phyloP scores from a whole-genome alignment of 129 eudicot species.

The Flaveria brownii region DNA sequence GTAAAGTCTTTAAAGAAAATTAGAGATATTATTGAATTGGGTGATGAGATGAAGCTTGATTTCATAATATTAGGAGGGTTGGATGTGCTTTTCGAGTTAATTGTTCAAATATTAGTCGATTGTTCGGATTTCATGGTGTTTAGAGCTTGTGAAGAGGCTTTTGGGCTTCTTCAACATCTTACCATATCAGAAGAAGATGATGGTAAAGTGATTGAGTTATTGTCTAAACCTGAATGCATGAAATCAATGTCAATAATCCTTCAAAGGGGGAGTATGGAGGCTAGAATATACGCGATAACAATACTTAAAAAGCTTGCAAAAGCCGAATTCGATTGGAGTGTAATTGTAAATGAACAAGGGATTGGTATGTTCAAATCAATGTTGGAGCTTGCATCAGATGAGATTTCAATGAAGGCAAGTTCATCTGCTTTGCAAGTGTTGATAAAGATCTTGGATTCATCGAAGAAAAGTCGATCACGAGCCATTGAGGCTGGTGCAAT shows the following conservation, averaged over 20 bases:
- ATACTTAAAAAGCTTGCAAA: conserved; percentile 50
- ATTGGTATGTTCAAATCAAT: conserved; percentile 68
- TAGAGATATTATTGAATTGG: conserved; percentile 41
- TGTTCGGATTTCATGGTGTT: conserved; percentile 63
- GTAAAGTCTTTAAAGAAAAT: conserved; percentile 60
- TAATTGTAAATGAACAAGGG: conserved; percentile 57
- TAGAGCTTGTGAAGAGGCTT: conserved; percentile 79
- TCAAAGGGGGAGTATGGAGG: conserved; percentile 68
- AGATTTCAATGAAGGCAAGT: conserved; percentile 59
- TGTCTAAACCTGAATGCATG: conserved; percentile 59
- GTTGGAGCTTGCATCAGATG: conserved; percentile 68
- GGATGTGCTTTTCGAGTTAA: conserved; percentile 50
- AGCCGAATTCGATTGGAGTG: conserved; percentile 47
- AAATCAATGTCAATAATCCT: conserved; percentile 63
- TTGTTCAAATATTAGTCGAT: conserved; percentile 56
- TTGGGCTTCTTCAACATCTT: conserved; percentile 53
- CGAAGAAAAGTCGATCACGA: conserved; percentile 59
- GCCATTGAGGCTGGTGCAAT: conserved; percentile 84
- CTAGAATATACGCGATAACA: conserved; percentile 59
- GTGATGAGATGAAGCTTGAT: conserved; percentile 58
- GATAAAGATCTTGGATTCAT: conserved; percentile 48
- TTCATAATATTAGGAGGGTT: conserved; percentile 59
- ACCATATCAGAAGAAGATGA: conserved; percentile 50
- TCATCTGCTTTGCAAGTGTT: conserved; percentile 61
- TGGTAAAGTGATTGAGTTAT: conserved; percentile 25